phyloP scores from a whole-genome alignment of 1,284 basidiomycete genomes.

The Porodaedalea pini region DNA sequence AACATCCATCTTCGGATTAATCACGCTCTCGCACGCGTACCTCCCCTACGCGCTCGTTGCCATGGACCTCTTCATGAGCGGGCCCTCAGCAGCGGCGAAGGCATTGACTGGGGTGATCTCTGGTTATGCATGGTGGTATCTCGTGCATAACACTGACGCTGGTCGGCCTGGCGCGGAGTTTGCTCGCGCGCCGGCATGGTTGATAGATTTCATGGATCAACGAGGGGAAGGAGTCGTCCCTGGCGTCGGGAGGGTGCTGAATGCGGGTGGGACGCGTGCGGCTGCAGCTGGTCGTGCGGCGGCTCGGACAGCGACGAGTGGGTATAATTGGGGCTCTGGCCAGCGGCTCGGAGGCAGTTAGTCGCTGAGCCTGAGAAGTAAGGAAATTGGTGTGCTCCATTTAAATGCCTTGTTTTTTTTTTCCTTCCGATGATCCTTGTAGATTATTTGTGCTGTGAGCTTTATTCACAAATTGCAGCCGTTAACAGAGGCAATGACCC shows the following conservation, averaged over 20 bases:
- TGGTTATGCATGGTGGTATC: constrained; percentile 80
- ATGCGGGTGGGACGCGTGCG: constrained; percentile 29
- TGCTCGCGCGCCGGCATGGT: constrained; percentile 27
- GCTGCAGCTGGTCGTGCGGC: constrained; percentile 17
- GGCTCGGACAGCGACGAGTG: constrained; percentile 7
- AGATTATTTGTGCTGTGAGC: too few species aligned
- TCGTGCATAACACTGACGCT: constrained; percentile 42
- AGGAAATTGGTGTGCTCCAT: not conserved
- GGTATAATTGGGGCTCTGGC: constrained; percentile 47
- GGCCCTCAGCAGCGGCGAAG: constrained; percentile 53
- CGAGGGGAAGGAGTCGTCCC: constrained; percentile 27
- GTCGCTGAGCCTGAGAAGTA: not conserved
- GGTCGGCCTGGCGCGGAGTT: constrained; percentile 30
- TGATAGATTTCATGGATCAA: constrained; percentile 28
- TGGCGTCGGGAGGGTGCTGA: constrained; percentile 24
- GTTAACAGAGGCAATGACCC: too few species aligned
- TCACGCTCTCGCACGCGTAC: constrained; percentile 68
- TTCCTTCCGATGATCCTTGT: too few species aligned
- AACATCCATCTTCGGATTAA: constrained; percentile 71
- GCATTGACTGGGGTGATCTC: constrained; percentile 68
- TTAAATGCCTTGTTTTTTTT: too few species aligned
- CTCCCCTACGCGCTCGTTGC: constrained; percentile 73
- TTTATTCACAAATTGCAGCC: too few species aligned
- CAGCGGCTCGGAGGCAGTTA: constrained; percentile 34
- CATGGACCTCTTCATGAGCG: constrained; percentile 67